Percentiles rank a stretch among this genome's conserved stretches.
These are phyloP conservation scores for Rhizophora mangle DNA, from an alignment of 345 rosid species.

Conservation along the genomic window DNA sequence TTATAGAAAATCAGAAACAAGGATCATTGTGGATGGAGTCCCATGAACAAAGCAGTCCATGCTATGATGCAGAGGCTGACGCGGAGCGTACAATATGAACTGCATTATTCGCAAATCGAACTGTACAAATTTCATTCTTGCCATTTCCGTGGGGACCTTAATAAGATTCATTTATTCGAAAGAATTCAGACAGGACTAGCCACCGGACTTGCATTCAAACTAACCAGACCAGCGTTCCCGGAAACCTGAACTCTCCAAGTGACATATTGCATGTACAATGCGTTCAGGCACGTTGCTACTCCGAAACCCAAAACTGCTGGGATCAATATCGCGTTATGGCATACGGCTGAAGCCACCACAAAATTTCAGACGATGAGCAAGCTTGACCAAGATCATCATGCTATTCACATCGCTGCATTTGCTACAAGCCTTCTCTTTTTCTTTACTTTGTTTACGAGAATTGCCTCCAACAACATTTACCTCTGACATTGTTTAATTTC, in stretches of 20 bases:
- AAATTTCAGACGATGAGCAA: not conserved
- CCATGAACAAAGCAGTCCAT: too few relatives aligned
- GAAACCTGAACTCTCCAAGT: slow-evolving; percentile 42
- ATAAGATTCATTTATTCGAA: too few relatives aligned
- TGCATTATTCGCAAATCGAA: too few relatives aligned
- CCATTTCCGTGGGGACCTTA: too few relatives aligned
- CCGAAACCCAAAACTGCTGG: slow-evolving; percentile 76
- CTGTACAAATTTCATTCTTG: too few relatives aligned
- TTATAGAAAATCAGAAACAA: too few relatives aligned
- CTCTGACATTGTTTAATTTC: not conserved
- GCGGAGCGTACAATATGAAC: too few relatives aligned
- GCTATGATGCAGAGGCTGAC: too few relatives aligned
- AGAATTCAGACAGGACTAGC: slow-evolving; percentile 45
- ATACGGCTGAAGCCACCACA: slow-evolving; percentile 62
- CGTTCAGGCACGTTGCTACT: slow-evolving; percentile 68
- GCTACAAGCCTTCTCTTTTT: not conserved
- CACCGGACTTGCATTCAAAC: too few relatives aligned
- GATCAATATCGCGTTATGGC: slow-evolving; percentile 57
- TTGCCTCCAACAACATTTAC: too few relatives aligned
- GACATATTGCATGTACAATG: slow-evolving; percentile 47
- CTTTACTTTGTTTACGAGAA: not conserved
- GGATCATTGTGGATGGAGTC: too few relatives aligned
- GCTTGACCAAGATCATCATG: not conserved
- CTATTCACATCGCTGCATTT: not conserved
- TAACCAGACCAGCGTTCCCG: slow-evolving; percentile 37